Evolutionary conservation across 2,329 filamentous ascomycete species (phyloP).

Genomic region (Sporothrix inflata): DNA sequence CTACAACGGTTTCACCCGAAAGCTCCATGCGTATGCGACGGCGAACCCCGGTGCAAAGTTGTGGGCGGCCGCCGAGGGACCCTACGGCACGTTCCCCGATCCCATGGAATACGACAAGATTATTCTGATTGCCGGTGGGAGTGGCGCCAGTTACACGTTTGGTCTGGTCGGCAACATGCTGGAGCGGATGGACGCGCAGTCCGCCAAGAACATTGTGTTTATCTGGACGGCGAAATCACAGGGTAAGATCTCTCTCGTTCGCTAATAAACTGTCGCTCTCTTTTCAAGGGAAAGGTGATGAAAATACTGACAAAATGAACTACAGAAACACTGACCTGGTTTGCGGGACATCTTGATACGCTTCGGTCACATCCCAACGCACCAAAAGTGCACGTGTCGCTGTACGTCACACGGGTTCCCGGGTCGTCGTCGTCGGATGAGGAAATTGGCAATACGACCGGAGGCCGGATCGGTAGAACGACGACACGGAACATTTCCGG

Average conservation of each 20-base stretch:
- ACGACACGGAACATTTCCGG: background rate
- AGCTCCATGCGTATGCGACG: slow-evolving; percentile 56
- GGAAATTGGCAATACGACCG: slow-evolving; percentile 27
- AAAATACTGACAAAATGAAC: background rate
- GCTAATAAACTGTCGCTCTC: background rate
- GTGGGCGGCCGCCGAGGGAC: slow-evolving; percentile 59
- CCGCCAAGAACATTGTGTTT: slow-evolving; percentile 49
- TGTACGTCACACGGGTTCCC: slow-evolving; percentile 44
- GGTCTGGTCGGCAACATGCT: slow-evolving; percentile 53
- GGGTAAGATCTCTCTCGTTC: slow-evolving; percentile 42
- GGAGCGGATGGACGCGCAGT: slow-evolving; percentile 45
- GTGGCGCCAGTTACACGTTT: slow-evolving; percentile 63
- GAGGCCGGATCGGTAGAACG: background rate
- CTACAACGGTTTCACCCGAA: slow-evolving; percentile 61
- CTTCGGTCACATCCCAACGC: slow-evolving; percentile 46
- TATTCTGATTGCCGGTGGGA: slow-evolving; percentile 63
- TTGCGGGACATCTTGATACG: slow-evolving; percentile 45
- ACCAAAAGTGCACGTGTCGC: slow-evolving; percentile 44
- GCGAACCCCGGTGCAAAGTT: slow-evolving; percentile 54
- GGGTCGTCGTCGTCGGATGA: slow-evolving; percentile 28
- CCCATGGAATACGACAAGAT: slow-evolving; percentile 57
- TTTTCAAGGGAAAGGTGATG: background rate
- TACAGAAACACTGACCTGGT: slow-evolving; percentile 44
- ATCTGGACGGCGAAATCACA: slow-evolving; percentile 54
- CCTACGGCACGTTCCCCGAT: slow-evolving; percentile 61